Conservation (phyloP, 768 basidiomycete species). For the Cubamyces sp. region DNA sequence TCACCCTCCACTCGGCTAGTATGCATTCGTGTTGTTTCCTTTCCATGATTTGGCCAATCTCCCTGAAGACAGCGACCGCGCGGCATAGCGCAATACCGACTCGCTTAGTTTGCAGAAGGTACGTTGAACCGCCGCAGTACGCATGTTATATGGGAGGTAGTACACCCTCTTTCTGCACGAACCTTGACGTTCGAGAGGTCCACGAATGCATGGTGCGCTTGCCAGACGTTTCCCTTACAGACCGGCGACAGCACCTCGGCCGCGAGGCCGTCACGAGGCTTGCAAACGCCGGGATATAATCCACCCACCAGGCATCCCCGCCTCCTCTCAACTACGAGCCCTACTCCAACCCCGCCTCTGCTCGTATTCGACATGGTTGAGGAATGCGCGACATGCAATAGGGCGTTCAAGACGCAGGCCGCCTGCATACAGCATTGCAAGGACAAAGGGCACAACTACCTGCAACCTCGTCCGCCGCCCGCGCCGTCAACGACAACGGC, state of each 20-base stretch:
- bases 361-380: constrained; percentile 1
- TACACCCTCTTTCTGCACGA: neutral
- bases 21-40: neutral
- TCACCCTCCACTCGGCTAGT: neutral
- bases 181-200: neutral
- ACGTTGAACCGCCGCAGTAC: too few relatives aligned
- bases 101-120: too few relatives aligned
- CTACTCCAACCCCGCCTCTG: neutral
- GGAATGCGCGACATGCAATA: constrained; percentile 12
- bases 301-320: neutral
- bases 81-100: too few relatives aligned
- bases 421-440: constrained; percentile 16
- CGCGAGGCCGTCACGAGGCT: constrained; percentile 17
- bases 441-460: constrained; percentile 13
- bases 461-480: neutral
- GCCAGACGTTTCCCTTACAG: neutral
- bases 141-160: neutral
- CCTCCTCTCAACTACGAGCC: neutral
- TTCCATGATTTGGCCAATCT: too few relatives aligned
- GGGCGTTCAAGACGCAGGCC: constrained; percentile 7
- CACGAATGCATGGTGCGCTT: neutral
- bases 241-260: neutral
- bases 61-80: too few relatives aligned
- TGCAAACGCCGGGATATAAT: neutral
- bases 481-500: neutral